Base-by-base conservation (phyloP, 768 basidiomycete genomes). In the Aureoboletus auriporus region DNA sequence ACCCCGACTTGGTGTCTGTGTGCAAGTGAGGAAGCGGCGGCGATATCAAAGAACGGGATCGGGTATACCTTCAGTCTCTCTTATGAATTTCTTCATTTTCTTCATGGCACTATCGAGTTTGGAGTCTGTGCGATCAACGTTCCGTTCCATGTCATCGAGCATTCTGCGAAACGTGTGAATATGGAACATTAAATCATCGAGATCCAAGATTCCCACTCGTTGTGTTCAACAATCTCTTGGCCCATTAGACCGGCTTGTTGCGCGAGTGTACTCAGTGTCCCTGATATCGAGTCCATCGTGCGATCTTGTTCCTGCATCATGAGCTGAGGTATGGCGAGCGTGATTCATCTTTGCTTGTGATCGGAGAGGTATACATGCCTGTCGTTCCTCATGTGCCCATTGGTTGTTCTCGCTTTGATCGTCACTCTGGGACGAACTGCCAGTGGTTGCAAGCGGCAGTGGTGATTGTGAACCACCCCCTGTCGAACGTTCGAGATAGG, bases 191-290 rank as follows among this genome's bases (percentile, higher is more conserved):
- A 44, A 39, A 40, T 16, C 20, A 27, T 5, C 27, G 67, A 39
- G 16, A 52, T 65, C 39, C 29, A 34, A 28, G 23, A 30, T n/a
- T 58, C 82, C 53, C 53, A 95, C 95, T 91, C 90, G 56, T 86
- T 89, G 59, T 99, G 96, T 62, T 94, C 92, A 8, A 65, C 73
- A 42, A 98, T 89, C 63, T 99, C 96, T 49, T 82, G 83, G 0
- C 95, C 95, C 83, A 99, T 99, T 29, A 97, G 72, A 10, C 86
- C 88, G 0, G 96, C 96, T 69, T 98, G 96, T 54, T 89, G 84
- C 0, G 86, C 84, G 7, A 99, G 72, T 1, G 87, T 93, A 48
- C 64, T 82, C 45, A 99, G 67, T 2, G 94, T 93, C 0, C 93
- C 92, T 0, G 86, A 79, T 62, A 99, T 94, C 0, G 86, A 80